Conservation (phyloP, 345 rosid species). For the Eutrema heterophyllum region DNA sequence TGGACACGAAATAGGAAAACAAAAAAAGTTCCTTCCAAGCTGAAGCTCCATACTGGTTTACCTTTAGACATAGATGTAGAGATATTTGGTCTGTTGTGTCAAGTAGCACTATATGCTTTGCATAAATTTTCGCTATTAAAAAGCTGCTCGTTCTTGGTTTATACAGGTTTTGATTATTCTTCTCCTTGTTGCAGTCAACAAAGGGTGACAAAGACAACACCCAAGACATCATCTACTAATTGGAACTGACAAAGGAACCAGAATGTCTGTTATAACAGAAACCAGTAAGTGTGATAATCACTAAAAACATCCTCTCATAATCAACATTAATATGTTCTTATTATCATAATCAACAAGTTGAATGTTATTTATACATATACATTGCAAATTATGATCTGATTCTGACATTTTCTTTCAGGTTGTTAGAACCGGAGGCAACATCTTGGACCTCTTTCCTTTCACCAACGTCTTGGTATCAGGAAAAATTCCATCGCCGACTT, state of each 20-base stretch:
- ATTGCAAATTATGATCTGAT: constrained; percentile 7
- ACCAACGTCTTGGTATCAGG: constrained; percentile 78
- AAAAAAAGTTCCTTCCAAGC: background rate
- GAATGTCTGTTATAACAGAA: background rate
- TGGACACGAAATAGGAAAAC: background rate
- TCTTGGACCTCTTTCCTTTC: constrained; percentile 61
- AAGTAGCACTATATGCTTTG: background rate
- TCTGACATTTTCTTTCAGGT: constrained; percentile 33
- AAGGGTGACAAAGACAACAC: background rate
- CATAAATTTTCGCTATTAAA: background rate
- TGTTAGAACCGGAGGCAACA: constrained; percentile 63
- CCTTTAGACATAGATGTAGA: background rate
- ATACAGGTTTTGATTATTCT: constrained; percentile 19
- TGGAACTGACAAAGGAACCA: background rate
- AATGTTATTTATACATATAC: constrained; percentile 4
- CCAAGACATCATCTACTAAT: background rate
- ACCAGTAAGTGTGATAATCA: constrained; percentile 7
- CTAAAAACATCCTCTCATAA: background rate
- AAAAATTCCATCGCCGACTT: constrained; percentile 46
- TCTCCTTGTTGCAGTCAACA: constrained; percentile 21
- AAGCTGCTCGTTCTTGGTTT: constrained; percentile 2
- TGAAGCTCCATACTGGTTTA: background rate
- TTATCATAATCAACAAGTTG: background rate
- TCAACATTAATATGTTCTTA: background rate
- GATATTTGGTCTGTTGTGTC: background rate